phyloP scores from a whole-genome alignment of 208 protist species.

The Strigomonas galati region DNA sequence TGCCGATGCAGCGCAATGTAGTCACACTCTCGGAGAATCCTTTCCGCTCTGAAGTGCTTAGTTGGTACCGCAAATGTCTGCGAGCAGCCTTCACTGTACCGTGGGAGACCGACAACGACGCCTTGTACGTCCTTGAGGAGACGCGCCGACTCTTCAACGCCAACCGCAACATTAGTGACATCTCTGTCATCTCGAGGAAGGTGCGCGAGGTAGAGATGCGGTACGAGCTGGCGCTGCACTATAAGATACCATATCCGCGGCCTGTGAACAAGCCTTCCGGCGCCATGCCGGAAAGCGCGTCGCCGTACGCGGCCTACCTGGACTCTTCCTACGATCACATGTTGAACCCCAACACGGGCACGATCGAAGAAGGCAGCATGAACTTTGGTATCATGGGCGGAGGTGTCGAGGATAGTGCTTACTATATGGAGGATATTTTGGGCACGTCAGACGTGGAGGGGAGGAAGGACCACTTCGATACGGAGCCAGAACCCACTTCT shows the following conservation, averaged over 20 bases:
- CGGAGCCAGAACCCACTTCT: slow-evolving; percentile 28
- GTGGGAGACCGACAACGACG: slow-evolving; percentile 82
- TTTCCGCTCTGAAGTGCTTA: slow-evolving; percentile 58
- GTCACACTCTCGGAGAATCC: slow-evolving; percentile 38
- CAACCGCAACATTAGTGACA: slow-evolving; percentile 59
- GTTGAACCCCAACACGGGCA: slow-evolving; percentile 62
- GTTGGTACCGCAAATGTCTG: slow-evolving; percentile 83
- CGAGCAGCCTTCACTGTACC: slow-evolving; percentile 75
- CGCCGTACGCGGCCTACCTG: slow-evolving; percentile 79
- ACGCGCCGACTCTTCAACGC: slow-evolving; percentile 68
- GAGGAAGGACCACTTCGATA: slow-evolving; percentile 29
- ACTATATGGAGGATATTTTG: slow-evolving; percentile 53
- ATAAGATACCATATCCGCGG: slow-evolving; percentile 82
- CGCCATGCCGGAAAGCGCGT: slow-evolving; percentile 69
- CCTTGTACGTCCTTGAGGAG: slow-evolving; percentile 83
- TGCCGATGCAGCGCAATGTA: slow-evolving; percentile 14
- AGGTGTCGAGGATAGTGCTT: slow-evolving; percentile 15
- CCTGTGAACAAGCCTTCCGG: slow-evolving; percentile 80
- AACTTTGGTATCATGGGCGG: slow-evolving; percentile 75
- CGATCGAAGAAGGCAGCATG: slow-evolving; percentile 60
- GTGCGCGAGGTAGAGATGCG: slow-evolving; percentile 89
- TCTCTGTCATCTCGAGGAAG: slow-evolving; percentile 65
- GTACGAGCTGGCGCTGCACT: slow-evolving; percentile 83
- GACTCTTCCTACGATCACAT: slow-evolving; percentile 83
- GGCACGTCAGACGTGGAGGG: slow-evolving; percentile 51